phyloP scores from a whole-genome alignment of 139 green algal species.

The Chlorella ohadii region DNA sequence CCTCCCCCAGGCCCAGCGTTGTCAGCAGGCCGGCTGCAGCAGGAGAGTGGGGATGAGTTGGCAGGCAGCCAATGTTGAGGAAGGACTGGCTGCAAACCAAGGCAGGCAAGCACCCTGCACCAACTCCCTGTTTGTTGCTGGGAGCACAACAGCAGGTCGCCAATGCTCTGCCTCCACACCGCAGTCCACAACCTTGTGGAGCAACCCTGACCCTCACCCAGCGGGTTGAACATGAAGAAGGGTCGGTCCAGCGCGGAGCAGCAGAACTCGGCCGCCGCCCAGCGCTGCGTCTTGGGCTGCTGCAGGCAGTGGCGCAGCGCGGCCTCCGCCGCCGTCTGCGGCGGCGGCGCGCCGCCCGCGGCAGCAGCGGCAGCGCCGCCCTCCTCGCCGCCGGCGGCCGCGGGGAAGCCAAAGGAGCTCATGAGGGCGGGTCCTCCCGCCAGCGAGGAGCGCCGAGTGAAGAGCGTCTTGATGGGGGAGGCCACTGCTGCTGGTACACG shows the following conservation, averaged over 20 bases:
- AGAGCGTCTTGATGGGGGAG: slow-evolving; percentile 55
- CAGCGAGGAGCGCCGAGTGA: slow-evolving; percentile 28
- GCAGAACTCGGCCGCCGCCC: slow-evolving; percentile 67
- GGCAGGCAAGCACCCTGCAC: too few species aligned
- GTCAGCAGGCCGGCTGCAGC: slow-evolving; percentile 37
- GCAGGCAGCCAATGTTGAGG: too few species aligned
- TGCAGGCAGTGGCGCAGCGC: slow-evolving; percentile 66
- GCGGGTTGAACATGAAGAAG: slow-evolving; percentile 69
- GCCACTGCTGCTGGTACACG: slow-evolving; percentile 40
- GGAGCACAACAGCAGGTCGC: too few species aligned
- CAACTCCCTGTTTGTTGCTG: too few species aligned
- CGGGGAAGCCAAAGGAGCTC: background rate
- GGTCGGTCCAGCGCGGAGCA: slow-evolving; percentile 80
- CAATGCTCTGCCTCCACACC: too few species aligned
- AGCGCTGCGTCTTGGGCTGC: slow-evolving; percentile 30
- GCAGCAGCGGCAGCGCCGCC: background rate
- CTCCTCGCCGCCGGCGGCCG: background rate
- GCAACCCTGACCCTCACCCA: slow-evolving; percentile 14
- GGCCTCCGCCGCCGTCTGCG: slow-evolving; percentile 48
- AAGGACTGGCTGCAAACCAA: too few species aligned
- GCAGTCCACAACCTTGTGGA: too few species aligned
- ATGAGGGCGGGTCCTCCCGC: slow-evolving; percentile 19
- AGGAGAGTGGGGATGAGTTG: background rate
- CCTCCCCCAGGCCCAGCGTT: slow-evolving; percentile 42
- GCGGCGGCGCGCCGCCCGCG: background rate